phyloP scores from a whole-genome alignment of 176 grass and related monocot genomes.

The Elymus sibiricus region DNA sequence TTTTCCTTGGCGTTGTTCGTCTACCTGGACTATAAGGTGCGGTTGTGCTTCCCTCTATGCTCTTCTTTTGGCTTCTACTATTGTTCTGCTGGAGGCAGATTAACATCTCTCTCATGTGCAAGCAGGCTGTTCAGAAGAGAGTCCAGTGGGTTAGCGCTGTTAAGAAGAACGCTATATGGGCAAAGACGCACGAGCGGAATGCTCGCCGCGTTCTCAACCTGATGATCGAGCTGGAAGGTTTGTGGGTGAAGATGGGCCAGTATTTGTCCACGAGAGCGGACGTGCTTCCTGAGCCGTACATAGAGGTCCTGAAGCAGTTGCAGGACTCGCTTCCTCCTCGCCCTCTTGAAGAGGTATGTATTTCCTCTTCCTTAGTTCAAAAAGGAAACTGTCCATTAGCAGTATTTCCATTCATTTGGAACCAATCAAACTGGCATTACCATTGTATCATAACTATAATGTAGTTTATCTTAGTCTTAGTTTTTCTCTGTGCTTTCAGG shows the following conservation, averaged over 20 bases:
- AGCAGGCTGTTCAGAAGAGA: conserved; percentile 84
- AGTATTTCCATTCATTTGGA: background rate
- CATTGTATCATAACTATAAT: background rate
- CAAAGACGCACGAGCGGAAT: conserved; percentile 80
- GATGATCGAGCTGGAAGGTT: conserved; percentile 90
- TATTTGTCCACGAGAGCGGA: conserved; percentile 98
- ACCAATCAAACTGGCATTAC: background rate
- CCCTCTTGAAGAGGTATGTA: conserved; percentile 71
- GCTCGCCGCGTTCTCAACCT: conserved; percentile 83
- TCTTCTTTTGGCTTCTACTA: conserved; percentile 2
- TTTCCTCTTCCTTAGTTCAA: background rate
- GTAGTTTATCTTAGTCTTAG: background rate
- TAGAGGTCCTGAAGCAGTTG: conserved; percentile 74
- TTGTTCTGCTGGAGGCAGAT: conserved; percentile 12
- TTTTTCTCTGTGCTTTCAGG: conserved; percentile 44
- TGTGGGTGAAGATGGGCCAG: conserved; percentile 96
- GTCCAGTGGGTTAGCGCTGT: conserved; percentile 63
- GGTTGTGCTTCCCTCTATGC: background rate
- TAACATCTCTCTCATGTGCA: conserved; percentile 37
- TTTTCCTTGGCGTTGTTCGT: conserved; percentile 68
- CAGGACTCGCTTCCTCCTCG: conserved; percentile 91
- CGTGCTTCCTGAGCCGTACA: conserved; percentile 94
- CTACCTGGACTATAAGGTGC: conserved; percentile 90
- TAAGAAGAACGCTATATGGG: conserved; percentile 65
- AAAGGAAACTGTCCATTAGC: background rate